Evolutionary conservation across 2,329 filamentous ascomycete genomes (phyloP).

Genomic region (Torrubiellomyces zombiae): DNA sequence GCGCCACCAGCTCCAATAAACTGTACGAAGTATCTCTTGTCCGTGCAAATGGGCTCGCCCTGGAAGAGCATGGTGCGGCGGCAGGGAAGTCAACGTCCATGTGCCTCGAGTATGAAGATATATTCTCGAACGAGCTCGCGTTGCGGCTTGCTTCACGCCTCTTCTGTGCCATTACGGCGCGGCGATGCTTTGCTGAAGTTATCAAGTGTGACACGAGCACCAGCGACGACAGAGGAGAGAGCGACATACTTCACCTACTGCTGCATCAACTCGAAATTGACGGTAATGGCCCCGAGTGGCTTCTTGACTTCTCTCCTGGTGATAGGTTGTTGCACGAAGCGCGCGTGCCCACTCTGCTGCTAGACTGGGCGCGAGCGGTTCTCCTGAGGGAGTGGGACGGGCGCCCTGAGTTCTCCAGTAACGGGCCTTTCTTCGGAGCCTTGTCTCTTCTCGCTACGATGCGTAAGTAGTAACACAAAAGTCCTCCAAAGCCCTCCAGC

Average conservation of each 20-base stretch:
- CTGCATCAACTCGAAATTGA: conserved; percentile 37
- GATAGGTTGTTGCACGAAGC: conserved; percentile 41
- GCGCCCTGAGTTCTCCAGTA: conserved; percentile 48
- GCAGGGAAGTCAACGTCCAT: conserved; percentile 29
- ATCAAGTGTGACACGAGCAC: conserved; percentile 17
- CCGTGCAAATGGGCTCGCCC: conserved; percentile 34
- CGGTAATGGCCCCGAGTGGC: conserved; percentile 24
- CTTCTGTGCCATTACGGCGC: conserved; percentile 37
- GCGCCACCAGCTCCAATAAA: conserved; percentile 27
- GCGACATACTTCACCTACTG: conserved; percentile 30
- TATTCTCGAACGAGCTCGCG: conserved; percentile 43
- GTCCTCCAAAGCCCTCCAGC: too few relatives aligned
- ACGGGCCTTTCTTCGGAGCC: conserved; percentile 60
- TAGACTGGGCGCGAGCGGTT: conserved; percentile 61
- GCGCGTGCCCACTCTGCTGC: conserved; percentile 35
- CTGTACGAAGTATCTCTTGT: conserved; percentile 45
- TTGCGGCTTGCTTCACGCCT: conserved; percentile 40
- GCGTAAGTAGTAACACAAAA: conserved; percentile 35
- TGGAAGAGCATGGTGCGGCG: conserved; percentile 27
- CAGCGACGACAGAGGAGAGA: conserved; percentile 13
- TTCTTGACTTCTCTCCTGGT: conserved; percentile 29
- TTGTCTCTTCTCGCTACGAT: conserved; percentile 57
- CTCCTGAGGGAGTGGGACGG: conserved; percentile 73
- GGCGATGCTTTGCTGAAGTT: conserved; percentile 32
- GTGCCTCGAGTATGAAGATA: conserved; percentile 45